These are phyloP conservation scores for Tritrichomonas musculus DNA, from an alignment of 208 protist species.

Conservation along the genomic window DNA sequence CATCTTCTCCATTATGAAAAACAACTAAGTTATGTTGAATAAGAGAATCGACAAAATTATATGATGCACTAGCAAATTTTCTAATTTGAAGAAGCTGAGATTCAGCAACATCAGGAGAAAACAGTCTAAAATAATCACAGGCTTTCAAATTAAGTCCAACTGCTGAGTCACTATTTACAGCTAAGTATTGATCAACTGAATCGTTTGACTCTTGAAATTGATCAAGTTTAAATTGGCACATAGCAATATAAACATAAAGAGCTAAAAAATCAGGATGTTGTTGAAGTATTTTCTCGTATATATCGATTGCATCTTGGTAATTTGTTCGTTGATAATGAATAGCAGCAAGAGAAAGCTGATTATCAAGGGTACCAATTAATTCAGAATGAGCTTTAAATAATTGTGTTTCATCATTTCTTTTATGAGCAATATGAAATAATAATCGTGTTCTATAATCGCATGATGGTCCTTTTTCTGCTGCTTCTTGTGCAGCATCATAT, in stretches of 20 bases:
- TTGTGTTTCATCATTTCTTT: neutral
- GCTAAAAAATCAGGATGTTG: conserved; percentile 62
- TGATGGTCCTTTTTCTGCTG: neutral
- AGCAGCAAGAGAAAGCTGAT: conserved; percentile 46
- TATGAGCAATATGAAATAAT: neutral
- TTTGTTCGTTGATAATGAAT: conserved; percentile 83
- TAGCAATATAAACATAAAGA: too few species aligned
- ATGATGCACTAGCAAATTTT: conserved; percentile 2
- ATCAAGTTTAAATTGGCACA: conserved; percentile 95
- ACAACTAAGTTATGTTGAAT: neutral
- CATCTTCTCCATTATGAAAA: conserved; percentile 10
- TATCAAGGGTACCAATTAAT: neutral
- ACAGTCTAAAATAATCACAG: neutral
- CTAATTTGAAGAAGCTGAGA: neutral
- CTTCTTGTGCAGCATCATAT: neutral
- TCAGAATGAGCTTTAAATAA: neutral
- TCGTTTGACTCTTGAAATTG: conserved; percentile 67
- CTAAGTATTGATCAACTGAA: neutral
- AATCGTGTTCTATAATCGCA: conserved; percentile 22
- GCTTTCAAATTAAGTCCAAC: neutral
- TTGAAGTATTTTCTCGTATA: conserved; percentile 87
- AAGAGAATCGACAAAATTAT: neutral
- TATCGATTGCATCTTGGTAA: conserved; percentile 85
- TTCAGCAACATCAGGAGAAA: neutral
- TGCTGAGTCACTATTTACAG: neutral